Evolutionary conservation across 164 flowering plant genomes (phyloP).

Genomic region (Piper betle): DNA sequence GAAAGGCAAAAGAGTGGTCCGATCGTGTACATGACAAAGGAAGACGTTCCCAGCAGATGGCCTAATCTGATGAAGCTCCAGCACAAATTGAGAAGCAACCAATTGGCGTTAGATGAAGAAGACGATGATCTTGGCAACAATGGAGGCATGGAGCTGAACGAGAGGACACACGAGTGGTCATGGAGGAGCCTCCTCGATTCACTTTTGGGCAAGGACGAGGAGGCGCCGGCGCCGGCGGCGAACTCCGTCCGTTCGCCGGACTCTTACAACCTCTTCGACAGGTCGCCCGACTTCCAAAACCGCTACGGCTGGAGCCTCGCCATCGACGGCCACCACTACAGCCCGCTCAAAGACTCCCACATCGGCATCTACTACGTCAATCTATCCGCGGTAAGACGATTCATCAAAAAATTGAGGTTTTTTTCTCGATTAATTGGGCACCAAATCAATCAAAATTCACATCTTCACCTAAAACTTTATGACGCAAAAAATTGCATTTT

Average conservation of each 20-base stretch:
- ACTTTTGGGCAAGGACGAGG: constrained; percentile 14
- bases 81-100: neutral
- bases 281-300: constrained; percentile 54
- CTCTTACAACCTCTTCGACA: constrained; percentile 49
- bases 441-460: no score
- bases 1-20: constrained; percentile 44
- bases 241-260: constrained; percentile 20
- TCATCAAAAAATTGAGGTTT: no score
- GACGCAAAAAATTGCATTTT: no score
- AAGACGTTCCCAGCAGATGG: constrained; percentile 30
- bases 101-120: neutral
- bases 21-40: constrained; percentile 26
- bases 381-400: constrained; percentile 71
- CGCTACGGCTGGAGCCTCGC: constrained; percentile 81
- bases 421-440: no score
- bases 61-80: constrained; percentile 21
- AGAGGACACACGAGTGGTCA: constrained; percentile 27
- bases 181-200: constrained; percentile 48
- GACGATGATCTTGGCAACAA: constrained; percentile 7
- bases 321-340: constrained; percentile 41
- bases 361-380: constrained; percentile 68
- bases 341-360: constrained; percentile 43
- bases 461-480: no score
- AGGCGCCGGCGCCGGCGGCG: neutral
- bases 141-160: constrained; percentile 6